A percentile compares a stretch with the other conserved stretches of the same genome.
Evolutionary conservation across 345 rosid species (phyloP).

Genomic region (Turritis glabra): DNA sequence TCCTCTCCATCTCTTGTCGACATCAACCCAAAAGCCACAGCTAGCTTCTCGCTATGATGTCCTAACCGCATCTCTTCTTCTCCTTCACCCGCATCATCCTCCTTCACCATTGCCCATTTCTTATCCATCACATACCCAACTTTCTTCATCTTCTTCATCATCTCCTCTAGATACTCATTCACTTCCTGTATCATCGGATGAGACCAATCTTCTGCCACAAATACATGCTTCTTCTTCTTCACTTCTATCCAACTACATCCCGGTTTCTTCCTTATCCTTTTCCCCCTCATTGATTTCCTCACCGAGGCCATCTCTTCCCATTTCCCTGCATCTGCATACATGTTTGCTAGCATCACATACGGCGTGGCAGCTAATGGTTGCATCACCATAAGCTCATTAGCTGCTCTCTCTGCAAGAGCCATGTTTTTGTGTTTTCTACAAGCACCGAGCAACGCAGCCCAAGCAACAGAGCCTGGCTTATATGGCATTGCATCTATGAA

Average conservation of each 20-base stretch:
- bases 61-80: slow-evolving; percentile 65
- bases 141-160: slow-evolving; percentile 60
- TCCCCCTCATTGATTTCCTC: slow-evolving; percentile 73
- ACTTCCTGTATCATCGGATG: slow-evolving; percentile 77
- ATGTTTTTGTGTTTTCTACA: slow-evolving; percentile 71
- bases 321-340: slow-evolving; percentile 60
- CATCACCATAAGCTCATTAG: slow-evolving; percentile 56
- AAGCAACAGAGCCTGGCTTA: slow-evolving; percentile 57
- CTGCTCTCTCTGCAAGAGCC: slow-evolving; percentile 71
- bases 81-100: slow-evolving; percentile 49
- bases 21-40: slow-evolving; percentile 82
- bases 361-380: slow-evolving; percentile 80
- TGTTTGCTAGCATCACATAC: slow-evolving; percentile 83
- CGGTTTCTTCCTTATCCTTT: slow-evolving; percentile 78
- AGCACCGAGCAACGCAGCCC: slow-evolving; percentile 89
- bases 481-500: slow-evolving; percentile 75
- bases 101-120: slow-evolving; percentile 70
- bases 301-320: slow-evolving; percentile 72
- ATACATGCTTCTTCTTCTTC: slow-evolving; percentile 60
- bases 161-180: slow-evolving; percentile 58
- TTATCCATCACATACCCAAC: slow-evolving; percentile 77
- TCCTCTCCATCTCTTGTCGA: slow-evolving; percentile 66
- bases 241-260: slow-evolving; percentile 95
- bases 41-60: slow-evolving; percentile 89
- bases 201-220: slow-evolving; percentile 82